Conservation (phyloP, 2,329 filamentous ascomycete species). For the Chaetomium olivaceum region DNA sequence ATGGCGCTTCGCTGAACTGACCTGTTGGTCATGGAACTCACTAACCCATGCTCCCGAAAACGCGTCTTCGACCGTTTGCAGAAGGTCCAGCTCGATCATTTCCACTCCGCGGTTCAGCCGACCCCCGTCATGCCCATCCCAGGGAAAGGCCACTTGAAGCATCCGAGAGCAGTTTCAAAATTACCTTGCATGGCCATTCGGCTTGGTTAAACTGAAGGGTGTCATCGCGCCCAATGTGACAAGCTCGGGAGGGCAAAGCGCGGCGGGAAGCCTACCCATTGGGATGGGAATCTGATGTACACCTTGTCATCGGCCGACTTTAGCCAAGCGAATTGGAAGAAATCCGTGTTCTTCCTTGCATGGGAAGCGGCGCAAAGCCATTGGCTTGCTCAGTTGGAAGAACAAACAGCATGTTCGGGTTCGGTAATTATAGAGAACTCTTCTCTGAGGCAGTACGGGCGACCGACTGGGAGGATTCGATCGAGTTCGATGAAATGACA, state of each 20-base stretch:
- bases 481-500: background rate
- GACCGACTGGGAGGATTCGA: background rate
- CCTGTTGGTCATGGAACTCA: background rate
- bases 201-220: constrained; percentile 8
- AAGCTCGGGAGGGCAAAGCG: constrained; percentile 6
- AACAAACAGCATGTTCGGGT: background rate
- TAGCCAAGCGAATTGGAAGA: constrained; percentile 21
- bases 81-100: background rate
- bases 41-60: background rate
- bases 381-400: background rate
- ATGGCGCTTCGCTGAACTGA: background rate
- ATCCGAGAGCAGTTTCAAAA: background rate
- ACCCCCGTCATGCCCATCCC: background rate
- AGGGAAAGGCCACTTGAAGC: background rate
- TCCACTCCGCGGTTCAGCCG: background rate
- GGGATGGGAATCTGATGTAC: constrained; percentile 1
- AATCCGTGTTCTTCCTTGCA: background rate
- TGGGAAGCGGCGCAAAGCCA: background rate
- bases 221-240: constrained; percentile 7
- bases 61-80: background rate
- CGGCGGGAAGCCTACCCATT: background rate
- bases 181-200: background rate
- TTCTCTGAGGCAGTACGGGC: no score
- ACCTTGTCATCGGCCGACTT: constrained; percentile 6
- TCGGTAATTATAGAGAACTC: background rate